Evolutionary conservation across 768 basidiomycete species (phyloP).

Genomic region (Phaffia australis): DNA sequence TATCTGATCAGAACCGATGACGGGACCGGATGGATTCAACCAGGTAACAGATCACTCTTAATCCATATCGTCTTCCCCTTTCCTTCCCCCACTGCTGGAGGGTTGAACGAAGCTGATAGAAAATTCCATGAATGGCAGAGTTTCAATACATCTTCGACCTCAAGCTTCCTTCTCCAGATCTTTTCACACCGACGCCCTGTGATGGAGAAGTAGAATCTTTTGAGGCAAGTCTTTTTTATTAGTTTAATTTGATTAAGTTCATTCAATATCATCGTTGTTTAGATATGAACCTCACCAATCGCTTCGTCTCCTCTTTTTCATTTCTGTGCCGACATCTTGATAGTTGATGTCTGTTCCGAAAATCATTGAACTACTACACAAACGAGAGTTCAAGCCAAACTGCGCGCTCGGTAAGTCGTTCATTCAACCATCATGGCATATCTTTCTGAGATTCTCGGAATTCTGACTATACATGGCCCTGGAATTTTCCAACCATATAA

Average conservation of each 20-base stretch:
- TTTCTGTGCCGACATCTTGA: not conserved
- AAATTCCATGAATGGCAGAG: not conserved
- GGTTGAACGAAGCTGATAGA: no score
- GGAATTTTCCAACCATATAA: not conserved
- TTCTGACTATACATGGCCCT: no score
- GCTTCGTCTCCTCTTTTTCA: not conserved
- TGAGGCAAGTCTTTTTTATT: conserved; percentile 47
- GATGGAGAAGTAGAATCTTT: conserved; percentile 95
- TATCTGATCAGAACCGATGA: conserved; percentile 13
- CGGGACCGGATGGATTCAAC: conserved; percentile 22
- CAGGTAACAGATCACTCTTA: not conserved
- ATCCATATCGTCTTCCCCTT: not conserved
- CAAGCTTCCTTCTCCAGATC: conserved; percentile 47
- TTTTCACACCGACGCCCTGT: conserved; percentile 57
- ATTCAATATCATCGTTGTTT: no score
- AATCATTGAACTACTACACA: conserved; percentile 54
- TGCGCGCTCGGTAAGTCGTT: conserved; percentile 58
- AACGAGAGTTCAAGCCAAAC: conserved; percentile 80
- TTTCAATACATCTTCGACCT: conserved; percentile 67
- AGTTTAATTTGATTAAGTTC: not conserved
- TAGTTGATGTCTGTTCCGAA: conserved; percentile 59
- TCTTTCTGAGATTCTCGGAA: not conserved
- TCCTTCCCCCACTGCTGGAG: not conserved
- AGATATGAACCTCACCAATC: not conserved
- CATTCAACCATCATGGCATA: not conserved